A percentile compares a stretch with the other conserved stretches of the same genome.
Conservation (phyloP, 352 stramenopile species). For the Pythium chondricola region DNA sequence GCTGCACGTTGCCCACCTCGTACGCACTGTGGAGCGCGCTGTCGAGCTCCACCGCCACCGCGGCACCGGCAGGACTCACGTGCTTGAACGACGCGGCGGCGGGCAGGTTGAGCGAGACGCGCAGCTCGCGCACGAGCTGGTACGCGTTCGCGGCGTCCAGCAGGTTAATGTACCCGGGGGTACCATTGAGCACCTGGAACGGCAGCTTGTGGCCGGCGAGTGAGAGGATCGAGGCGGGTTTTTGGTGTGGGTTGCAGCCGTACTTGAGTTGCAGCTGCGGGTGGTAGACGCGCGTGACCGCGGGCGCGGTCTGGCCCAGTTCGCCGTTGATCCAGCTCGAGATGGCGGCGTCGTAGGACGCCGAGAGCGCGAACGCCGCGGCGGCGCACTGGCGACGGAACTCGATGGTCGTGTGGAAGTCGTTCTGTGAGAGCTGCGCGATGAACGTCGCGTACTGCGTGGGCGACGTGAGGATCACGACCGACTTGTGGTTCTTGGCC, state of each 20-base stretch:
- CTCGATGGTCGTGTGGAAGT: conserved; percentile 88
- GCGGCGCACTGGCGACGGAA: conserved; percentile 83
- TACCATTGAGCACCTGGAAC: conserved; percentile 88
- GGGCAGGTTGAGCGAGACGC: conserved; percentile 89
- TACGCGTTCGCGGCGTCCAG: conserved; percentile 99
- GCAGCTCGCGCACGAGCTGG: conserved; percentile 97
- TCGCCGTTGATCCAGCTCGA: conserved; percentile 95
- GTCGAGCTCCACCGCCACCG: conserved; percentile 96
- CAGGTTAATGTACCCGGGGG: conserved; percentile 99
- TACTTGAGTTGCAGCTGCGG: conserved; percentile 92
- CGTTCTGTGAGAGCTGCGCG: conserved; percentile 89
- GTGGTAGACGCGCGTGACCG: conserved; percentile 94
- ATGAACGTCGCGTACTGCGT: conserved; percentile 94
- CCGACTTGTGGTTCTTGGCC: conserved; percentile 99
- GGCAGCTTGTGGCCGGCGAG: conserved; percentile 64
- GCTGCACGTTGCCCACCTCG: conserved; percentile 87
- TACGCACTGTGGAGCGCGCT: conserved; percentile 92
- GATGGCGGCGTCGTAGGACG: conserved; percentile 97
- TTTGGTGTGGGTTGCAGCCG: conserved; percentile 99
- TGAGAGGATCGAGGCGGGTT: conserved; percentile 86
- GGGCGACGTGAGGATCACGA: conserved; percentile 96
- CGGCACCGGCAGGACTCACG: conserved; percentile 94
- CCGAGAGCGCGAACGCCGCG: conserved; percentile 73
- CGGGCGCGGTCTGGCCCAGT: conserved; percentile 56
- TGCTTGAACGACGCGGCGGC: conserved; percentile 99